Percentiles rank a stretch among this genome's conserved stretches.
Conservation (phyloP, 805 yeast species). For the Pichia manshurica region DNA sequence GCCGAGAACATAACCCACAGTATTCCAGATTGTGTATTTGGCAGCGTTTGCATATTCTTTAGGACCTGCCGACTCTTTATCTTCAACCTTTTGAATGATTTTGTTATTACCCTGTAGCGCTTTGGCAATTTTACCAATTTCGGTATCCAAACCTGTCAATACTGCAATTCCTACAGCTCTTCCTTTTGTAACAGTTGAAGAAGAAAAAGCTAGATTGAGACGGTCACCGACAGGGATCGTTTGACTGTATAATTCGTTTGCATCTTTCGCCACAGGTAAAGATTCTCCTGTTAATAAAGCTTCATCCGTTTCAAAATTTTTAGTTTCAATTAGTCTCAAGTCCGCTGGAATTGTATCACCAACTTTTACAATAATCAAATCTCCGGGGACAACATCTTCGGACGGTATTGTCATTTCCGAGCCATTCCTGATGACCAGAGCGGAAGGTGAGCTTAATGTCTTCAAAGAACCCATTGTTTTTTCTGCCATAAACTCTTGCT, state of each 20-base stretch:
- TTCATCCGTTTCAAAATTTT: constrained; percentile 77
- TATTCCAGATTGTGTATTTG: constrained; percentile 44
- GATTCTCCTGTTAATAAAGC: constrained; percentile 89
- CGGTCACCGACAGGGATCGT: constrained; percentile 66
- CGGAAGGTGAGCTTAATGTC: constrained; percentile 64
- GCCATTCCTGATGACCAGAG: constrained; percentile 60
- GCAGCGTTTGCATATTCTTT: constrained; percentile 44
- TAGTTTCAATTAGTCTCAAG: constrained; percentile 48
- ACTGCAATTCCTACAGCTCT: constrained; percentile 65
- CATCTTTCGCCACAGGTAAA: constrained; percentile 58
- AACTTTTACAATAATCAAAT: constrained; percentile 53
- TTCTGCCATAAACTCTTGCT: constrained; percentile 70
- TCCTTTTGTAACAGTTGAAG: constrained; percentile 68
- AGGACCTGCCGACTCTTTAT: constrained; percentile 40
- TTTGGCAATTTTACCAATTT: constrained; percentile 68
- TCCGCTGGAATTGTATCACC: constrained; percentile 80
- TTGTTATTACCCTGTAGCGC: constrained; percentile 43
- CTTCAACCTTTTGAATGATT: constrained; percentile 36
- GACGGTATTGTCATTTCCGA: constrained; percentile 52
- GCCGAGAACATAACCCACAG: constrained; percentile 67
- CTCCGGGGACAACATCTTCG: constrained; percentile 68
- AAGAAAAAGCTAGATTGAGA: constrained; percentile 62
- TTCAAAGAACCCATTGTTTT: constrained; percentile 72
- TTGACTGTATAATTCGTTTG: constrained; percentile 33
- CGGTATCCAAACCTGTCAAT: constrained; percentile 64